Conservation (phyloP, 2,329 filamentous ascomycete species). For the Clarireedia homoeocarpa region DNA sequence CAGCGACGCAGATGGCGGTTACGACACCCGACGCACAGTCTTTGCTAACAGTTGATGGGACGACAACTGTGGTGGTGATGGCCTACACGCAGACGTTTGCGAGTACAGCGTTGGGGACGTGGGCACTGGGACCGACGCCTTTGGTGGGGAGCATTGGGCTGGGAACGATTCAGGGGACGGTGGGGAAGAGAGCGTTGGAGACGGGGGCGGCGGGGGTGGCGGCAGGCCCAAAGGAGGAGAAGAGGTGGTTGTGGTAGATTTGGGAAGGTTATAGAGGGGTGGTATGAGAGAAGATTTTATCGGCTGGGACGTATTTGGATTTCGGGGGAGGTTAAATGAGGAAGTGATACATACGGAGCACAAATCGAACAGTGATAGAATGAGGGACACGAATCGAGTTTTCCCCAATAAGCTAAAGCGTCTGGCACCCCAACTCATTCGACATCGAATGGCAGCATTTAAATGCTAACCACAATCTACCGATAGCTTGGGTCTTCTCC, state of each 20-base stretch:
- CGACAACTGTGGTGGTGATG: neutral
- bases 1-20: slow-evolving; percentile 1
- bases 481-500: too few species aligned
- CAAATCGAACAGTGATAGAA: too few species aligned
- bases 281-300: neutral
- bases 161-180: slow-evolving; percentile 18
- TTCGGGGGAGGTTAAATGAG: neutral
- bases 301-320: neutral
- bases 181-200: slow-evolving; percentile 9
- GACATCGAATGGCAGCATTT: too few species aligned
- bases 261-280: neutral
- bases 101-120: slow-evolving; percentile 24
- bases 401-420: too few species aligned
- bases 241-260: neutral
- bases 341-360: too few species aligned
- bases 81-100: slow-evolving; percentile 27
- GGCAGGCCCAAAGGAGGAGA: neutral
- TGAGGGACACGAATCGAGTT: too few species aligned
- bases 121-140: slow-evolving; percentile 23
- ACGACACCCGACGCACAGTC: neutral
- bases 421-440: too few species aligned
- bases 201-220: neutral
- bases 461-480: too few species aligned
- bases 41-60: neutral
- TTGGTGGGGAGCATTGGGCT: slow-evolving; percentile 22